Evolutionary conservation across 169 alveolate genomes (phyloP).

Genomic region (Eimeria acervulina): DNA sequence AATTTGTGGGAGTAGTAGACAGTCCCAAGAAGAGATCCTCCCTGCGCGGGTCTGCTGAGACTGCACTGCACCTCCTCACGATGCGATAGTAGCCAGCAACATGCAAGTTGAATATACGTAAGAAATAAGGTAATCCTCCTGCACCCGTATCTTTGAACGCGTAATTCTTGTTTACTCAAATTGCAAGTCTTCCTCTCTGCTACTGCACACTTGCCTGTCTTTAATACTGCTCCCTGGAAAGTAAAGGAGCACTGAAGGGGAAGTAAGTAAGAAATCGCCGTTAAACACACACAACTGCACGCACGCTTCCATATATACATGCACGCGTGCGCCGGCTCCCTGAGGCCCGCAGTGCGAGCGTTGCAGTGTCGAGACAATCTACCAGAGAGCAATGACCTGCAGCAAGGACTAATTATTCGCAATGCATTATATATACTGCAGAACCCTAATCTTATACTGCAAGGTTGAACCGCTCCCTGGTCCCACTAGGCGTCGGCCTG

Average conservation of each 20-base stretch:
- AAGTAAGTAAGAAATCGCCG: neutral
- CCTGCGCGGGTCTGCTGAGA: neutral
- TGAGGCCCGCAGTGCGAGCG: too few species aligned
- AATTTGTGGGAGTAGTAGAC: too few species aligned
- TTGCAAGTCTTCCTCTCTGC: neutral
- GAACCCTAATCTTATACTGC: too few species aligned
- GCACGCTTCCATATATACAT: neutral
- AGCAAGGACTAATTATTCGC: too few species aligned
- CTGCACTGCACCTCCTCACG: neutral
- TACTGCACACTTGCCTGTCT: neutral
- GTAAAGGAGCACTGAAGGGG: neutral
- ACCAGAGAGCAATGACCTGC: too few species aligned
- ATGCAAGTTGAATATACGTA: neutral
- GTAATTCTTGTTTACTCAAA: too few species aligned
- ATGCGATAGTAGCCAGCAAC: neutral
- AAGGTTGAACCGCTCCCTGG: too few species aligned
- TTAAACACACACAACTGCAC: neutral
- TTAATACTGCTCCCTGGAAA: neutral
- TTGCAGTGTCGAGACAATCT: too few species aligned
- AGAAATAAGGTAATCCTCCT: neutral
- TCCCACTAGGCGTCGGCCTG: too few species aligned
- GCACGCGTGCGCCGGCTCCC: neutral
- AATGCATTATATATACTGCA: neutral
- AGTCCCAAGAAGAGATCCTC: neutral
- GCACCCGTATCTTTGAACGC: neutral